phyloP scores from a whole-genome alignment of 176 grass and related monocot species.

The Oryza nivara region DNA sequence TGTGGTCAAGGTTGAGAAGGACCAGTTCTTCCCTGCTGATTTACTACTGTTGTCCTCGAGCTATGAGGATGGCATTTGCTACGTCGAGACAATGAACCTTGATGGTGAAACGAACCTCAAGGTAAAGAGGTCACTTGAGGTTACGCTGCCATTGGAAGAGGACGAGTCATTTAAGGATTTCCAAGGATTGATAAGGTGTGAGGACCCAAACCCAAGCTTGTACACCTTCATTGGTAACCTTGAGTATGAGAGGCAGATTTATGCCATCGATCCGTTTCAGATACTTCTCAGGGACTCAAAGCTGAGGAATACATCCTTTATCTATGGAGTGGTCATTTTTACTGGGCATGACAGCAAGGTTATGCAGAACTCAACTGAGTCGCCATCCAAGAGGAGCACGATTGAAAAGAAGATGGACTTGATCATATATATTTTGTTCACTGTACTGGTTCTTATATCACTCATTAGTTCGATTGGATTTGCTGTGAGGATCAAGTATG shows the following conservation, averaged over 20 bases:
- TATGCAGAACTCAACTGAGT: constrained; percentile 94
- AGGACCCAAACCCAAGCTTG: constrained; percentile 92
- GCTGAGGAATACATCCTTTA: constrained; percentile 87
- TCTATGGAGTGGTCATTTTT: constrained; percentile 93
- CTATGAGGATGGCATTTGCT: constrained; percentile 98
- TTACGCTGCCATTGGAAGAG: constrained; percentile 75
- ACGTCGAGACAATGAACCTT: constrained; percentile 99
- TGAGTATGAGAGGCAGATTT: constrained; percentile 87
- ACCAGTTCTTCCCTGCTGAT: constrained; percentile 97
- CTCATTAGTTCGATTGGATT: constrained; percentile 96
- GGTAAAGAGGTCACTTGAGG: constrained; percentile 93
- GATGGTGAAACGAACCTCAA: constrained; percentile 97
- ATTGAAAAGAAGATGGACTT: constrained; percentile 98
- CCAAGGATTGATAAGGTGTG: constrained; percentile 70
- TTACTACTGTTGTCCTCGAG: constrained; percentile 79
- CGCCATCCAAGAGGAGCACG: constrained; percentile 92
- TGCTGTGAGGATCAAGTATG: constrained; percentile 73
- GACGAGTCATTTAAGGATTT: constrained; percentile 82
- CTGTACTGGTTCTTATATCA: constrained; percentile 84
- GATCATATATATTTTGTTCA: constrained; percentile 93
- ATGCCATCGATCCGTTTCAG: constrained; percentile 79
- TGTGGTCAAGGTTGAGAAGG: constrained; percentile 93
- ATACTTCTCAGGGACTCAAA: constrained; percentile 97
- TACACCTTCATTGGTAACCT: constrained; percentile 94
- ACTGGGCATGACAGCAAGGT: constrained; percentile 96